Base-by-base conservation (phyloP, 2,329 filamentous ascomycete species). In the Tolypocladium tundrense region DNA sequence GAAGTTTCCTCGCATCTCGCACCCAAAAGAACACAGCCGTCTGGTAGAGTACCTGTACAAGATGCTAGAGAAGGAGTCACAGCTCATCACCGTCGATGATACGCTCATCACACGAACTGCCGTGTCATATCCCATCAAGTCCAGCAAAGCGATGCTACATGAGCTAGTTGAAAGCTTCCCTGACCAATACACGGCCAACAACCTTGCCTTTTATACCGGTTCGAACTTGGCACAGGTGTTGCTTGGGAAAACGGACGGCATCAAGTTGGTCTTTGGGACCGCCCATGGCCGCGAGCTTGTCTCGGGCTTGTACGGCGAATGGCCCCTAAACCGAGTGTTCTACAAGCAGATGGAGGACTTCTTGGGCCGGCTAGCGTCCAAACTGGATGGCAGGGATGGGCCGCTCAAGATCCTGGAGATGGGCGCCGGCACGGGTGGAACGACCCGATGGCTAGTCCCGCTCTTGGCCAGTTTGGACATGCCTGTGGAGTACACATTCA, bases 241-340 rank as follows among this genome's bases (percentile, higher is more conserved):
- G 11, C 59, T 21, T 3, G 74, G 73, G 13, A 62, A 70, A 27
- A 65, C 67, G 13, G 72, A 77, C 57, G 71, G 72, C 1, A 64
- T 76, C 21, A 64, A 70, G 53, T 59, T 76, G 1, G 67, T 77
- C 9, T 77, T 77, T 53, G 72, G 73, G 11, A 68, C 61, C 4
- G 60, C 63, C 1, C 65, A 74, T 52, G 69, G 69, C 9, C 67
- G 71, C 6, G 62, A 71, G 24, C 65, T 77, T 0, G 68, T 75
- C 1, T 65, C 67, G 0, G 66, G 60, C 19, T 61, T 75, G 45
- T 75, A 77, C 57, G 63, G 64, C 11, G 68, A 75, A 24, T 68
- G 63, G 57, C 69, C 71, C 0, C 62, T 75, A 43, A 73, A 74
- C 60, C 60, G 67, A 9, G 53, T 71, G 9, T 64, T 64, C 24